Evolutionary conservation across 345 rosid species (phyloP).

Genomic region (Lepidium didymum): DNA sequence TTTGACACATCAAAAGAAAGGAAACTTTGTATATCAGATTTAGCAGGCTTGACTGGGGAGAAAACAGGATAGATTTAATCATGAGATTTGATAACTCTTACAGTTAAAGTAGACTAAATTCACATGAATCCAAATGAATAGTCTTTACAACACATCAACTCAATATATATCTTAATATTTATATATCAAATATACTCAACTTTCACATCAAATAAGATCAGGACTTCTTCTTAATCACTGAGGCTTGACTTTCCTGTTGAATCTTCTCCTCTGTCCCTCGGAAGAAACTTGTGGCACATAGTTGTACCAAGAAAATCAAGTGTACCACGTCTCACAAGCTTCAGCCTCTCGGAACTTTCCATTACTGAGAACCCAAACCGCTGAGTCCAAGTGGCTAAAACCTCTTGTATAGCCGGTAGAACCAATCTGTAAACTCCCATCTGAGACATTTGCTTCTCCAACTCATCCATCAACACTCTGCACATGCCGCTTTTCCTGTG

Average conservation of each 20-base stretch:
- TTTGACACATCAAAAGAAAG: no score
- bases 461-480: constrained; percentile 41
- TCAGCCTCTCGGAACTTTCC: constrained; percentile 16
- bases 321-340: constrained; percentile 18
- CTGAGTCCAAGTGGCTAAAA: constrained; percentile 36
- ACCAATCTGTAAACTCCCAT: constrained; percentile 40
- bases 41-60: no score
- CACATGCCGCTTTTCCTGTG: constrained; percentile 60
- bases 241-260: constrained; percentile 10
- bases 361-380: constrained; percentile 38
- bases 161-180: neutral
- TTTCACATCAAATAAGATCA: neutral
- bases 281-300: constrained; percentile 34
- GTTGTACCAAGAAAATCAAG: constrained; percentile 37
- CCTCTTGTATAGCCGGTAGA: constrained; percentile 34
- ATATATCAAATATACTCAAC: neutral
- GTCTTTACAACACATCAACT: neutral
- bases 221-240: neutral
- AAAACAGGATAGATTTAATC: no score
- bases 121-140: no score
- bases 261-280: neutral
- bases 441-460: constrained; percentile 48
- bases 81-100: no score
- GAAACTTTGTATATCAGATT: no score
- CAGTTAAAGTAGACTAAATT: no score